Conservation (phyloP, 306 rosid genomes). For the Acacia confusa region DNA sequence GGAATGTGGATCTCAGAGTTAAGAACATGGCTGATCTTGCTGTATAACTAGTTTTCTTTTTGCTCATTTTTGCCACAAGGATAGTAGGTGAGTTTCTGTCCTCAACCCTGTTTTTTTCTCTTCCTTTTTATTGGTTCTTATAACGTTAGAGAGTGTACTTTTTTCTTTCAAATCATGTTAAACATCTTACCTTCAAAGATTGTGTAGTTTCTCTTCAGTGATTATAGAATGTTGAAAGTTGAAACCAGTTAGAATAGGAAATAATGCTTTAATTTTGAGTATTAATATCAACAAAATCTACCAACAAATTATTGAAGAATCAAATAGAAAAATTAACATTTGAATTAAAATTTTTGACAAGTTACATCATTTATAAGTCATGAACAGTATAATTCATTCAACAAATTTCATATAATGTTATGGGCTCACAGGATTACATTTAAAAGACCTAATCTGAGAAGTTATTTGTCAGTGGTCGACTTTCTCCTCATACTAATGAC, state of each 20-base stretch:
- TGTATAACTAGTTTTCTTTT: conserved; percentile 26
- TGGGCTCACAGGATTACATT: no score
- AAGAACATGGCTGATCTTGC: conserved; percentile 51
- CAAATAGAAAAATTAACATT: no score
- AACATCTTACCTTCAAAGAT: background rate
- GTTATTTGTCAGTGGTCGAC: no score
- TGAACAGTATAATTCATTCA: no score
- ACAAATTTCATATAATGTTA: no score
- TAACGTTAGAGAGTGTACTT: background rate
- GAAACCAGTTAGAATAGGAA: background rate
- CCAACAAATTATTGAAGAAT: background rate
- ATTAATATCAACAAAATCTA: no score
- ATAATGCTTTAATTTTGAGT: background rate
- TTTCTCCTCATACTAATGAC: no score
- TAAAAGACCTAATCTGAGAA: no score
- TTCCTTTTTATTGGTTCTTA: background rate
- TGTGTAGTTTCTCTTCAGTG: background rate
- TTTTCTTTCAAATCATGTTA: background rate
- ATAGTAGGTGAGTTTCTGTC: conserved; percentile 43
- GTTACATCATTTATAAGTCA: no score
- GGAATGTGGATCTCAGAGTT: conserved; percentile 70
- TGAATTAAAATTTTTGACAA: no score
- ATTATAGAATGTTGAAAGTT: background rate
- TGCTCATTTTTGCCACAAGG: conserved; percentile 29
- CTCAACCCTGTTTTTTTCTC: background rate